These are phyloP conservation scores for Dothiorella sarmentorum DNA, from an alignment of 2,329 filamentous ascomycete genomes.

Conservation along the genomic window DNA sequence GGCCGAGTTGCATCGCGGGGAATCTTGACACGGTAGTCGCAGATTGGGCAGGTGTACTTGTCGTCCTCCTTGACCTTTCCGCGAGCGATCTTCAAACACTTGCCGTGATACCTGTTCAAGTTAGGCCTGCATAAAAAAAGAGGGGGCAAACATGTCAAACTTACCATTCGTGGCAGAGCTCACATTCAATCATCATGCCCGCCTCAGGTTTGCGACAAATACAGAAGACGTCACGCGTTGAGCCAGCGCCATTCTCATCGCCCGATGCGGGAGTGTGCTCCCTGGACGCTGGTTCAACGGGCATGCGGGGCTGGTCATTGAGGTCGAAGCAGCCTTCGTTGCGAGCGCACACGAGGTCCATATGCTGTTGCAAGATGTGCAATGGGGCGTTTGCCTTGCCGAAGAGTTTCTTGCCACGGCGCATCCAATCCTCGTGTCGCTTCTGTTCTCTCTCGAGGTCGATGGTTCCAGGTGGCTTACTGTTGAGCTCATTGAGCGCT, in stretches of 20 bases:
- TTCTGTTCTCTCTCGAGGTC: slow-evolving; percentile 94
- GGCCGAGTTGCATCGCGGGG: slow-evolving; percentile 92
- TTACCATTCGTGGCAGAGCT: slow-evolving; percentile 95
- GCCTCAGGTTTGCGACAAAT: slow-evolving; percentile 91
- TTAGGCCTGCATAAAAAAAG: slow-evolving; percentile 27
- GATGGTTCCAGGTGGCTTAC: slow-evolving; percentile 83
- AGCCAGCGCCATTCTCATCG: slow-evolving; percentile 44
- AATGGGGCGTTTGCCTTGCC: slow-evolving; percentile 96
- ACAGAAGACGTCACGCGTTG: slow-evolving; percentile 81
- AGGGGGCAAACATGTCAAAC: slow-evolving; percentile 29
- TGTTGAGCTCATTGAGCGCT: slow-evolving; percentile 82
- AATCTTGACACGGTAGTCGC: slow-evolving; percentile 95
- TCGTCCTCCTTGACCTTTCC: slow-evolving; percentile 98
- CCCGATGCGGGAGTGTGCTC: slow-evolving; percentile 63
- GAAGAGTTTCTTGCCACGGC: slow-evolving; percentile 94
- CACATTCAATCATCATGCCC: slow-evolving; percentile 99
- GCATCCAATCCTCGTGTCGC: slow-evolving; percentile 98
- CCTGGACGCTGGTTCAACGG: slow-evolving; percentile 86
- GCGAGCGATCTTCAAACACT: slow-evolving; percentile 94
- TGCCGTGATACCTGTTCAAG: slow-evolving; percentile 82
- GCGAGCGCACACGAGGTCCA: slow-evolving; percentile 86
- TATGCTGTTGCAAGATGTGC: slow-evolving; percentile 90
- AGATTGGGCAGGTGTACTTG: slow-evolving; percentile 97
- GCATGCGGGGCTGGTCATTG: slow-evolving; percentile 80
- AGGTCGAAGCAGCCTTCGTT: slow-evolving; percentile 92